phyloP scores from a whole-genome alignment of 2,329 filamentous ascomycete genomes.

The Neonectria punicea region DNA sequence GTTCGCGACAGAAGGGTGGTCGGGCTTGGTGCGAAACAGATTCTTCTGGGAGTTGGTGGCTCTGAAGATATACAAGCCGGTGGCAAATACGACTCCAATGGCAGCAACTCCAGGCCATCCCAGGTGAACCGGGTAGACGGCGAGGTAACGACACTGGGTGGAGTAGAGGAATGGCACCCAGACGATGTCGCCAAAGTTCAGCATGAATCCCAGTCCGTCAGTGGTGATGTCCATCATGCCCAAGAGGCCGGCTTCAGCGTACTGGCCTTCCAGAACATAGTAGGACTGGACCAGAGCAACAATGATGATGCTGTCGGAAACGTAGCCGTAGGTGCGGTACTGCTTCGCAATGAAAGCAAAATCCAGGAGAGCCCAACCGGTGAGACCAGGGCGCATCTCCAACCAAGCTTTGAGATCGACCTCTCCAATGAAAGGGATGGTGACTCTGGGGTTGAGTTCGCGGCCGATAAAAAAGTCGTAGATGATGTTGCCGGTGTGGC shows the following conservation, averaged over 20 bases:
- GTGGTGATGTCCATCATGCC: slow-evolving; percentile 92
- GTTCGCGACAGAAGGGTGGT: slow-evolving; percentile 78
- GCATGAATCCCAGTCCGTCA: slow-evolving; percentile 93
- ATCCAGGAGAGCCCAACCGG: slow-evolving; percentile 86
- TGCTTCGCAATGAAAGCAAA: slow-evolving; percentile 86
- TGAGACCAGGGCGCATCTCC: slow-evolving; percentile 86
- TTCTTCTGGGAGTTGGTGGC: slow-evolving; percentile 91
- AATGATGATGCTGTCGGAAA: slow-evolving; percentile 86
- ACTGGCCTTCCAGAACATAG: slow-evolving; percentile 84
- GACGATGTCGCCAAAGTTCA: slow-evolving; percentile 86
- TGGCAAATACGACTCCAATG: slow-evolving; percentile 71
- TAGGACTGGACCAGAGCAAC: slow-evolving; percentile 78
- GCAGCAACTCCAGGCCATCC: slow-evolving; percentile 70
- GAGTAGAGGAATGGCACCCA: slow-evolving; percentile 93
- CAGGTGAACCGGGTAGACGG: slow-evolving; percentile 80
- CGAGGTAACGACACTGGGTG: slow-evolving; percentile 82
- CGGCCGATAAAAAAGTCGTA: slow-evolving; percentile 98
- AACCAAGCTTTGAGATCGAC: slow-evolving; percentile 90
- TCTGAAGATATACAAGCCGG: slow-evolving; percentile 88
- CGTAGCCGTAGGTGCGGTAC: slow-evolving; percentile 80
- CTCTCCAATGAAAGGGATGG: slow-evolving; percentile 79
- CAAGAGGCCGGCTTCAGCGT: slow-evolving; percentile 85
- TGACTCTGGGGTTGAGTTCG: slow-evolving; percentile 87
- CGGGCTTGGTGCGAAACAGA: slow-evolving; percentile 86
- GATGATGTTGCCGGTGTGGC: slow-evolving; percentile 80